phyloP scores from a whole-genome alignment of 352 stramenopile species.

The Globisporangium nodosum region DNA sequence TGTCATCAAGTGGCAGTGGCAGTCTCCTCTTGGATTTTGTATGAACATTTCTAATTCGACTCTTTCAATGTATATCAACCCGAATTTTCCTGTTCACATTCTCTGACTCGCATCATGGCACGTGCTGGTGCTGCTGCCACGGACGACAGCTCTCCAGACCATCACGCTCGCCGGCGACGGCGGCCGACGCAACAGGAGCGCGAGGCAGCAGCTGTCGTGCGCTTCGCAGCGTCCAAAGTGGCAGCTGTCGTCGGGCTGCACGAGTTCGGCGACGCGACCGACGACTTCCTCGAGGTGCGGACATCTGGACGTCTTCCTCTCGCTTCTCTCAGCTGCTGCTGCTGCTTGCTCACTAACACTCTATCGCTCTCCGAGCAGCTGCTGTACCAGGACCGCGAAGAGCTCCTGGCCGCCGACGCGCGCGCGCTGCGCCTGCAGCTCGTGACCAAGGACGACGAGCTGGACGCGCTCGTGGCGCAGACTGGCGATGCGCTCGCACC shows the following conservation, averaged over 20 bases:
- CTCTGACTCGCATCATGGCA: neutral
- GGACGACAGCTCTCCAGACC: neutral
- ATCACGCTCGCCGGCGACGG: neutral
- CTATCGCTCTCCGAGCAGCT: neutral
- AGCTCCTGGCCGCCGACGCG: slow-evolving; percentile 46
- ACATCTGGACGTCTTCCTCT: neutral
- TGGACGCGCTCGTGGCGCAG: slow-evolving; percentile 44
- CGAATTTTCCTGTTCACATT: neutral
- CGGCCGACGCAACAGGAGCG: neutral
- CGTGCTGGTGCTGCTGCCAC: no score
- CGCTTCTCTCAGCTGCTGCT: slow-evolving; percentile 23
- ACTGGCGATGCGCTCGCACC: slow-evolving; percentile 27
- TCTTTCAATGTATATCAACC: neutral
- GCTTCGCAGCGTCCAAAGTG: slow-evolving; percentile 68
- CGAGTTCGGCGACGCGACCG: slow-evolving; percentile 53
- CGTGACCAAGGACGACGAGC: slow-evolving; percentile 52
- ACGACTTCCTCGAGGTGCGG: slow-evolving; percentile 38
- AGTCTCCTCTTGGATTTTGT: no score
- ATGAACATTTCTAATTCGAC: no score
- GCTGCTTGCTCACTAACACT: no score
- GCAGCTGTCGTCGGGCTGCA: slow-evolving; percentile 64
- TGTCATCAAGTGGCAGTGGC: no score
- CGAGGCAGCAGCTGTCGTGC: slow-evolving; percentile 21
- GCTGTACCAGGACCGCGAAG: slow-evolving; percentile 60
- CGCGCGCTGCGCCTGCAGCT: slow-evolving; percentile 33